These are phyloP conservation scores for Cruciata laevipes DNA, from an alignment of 257 asterid species.

Conservation along the genomic window DNA sequence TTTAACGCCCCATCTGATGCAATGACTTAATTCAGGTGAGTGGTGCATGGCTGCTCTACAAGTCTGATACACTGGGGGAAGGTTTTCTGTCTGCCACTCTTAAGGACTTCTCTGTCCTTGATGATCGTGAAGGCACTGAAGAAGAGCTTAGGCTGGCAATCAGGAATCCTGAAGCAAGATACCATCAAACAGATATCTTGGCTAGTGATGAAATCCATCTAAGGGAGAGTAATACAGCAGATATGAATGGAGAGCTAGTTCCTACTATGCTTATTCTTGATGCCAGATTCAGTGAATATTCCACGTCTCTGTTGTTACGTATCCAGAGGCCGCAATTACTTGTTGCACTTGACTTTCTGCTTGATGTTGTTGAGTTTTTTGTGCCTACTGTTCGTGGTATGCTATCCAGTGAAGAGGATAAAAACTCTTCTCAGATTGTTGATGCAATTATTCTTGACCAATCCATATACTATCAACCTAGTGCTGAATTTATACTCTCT, in stretches of 20 bases:
- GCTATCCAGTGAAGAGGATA: slow-evolving; percentile 51
- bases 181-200: slow-evolving; percentile 31
- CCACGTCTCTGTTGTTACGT: slow-evolving; percentile 58
- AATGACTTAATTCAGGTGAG: slow-evolving; percentile 51
- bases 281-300: slow-evolving; percentile 58
- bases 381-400: slow-evolving; percentile 84
- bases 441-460: slow-evolving; percentile 77
- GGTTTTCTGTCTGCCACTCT: slow-evolving; percentile 77
- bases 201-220: slow-evolving; percentile 26
- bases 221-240: slow-evolving; percentile 24
- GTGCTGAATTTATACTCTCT: slow-evolving; percentile 55
- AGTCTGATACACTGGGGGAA: slow-evolving; percentile 62
- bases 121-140: slow-evolving; percentile 87
- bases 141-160: slow-evolving; percentile 91
- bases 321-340: slow-evolving; percentile 97
- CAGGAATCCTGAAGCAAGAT: slow-evolving; percentile 61
- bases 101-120: slow-evolving; percentile 73
- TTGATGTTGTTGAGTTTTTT: slow-evolving; percentile 85
- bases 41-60: slow-evolving; percentile 84
- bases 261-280: slow-evolving; percentile 89
- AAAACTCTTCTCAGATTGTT: slow-evolving; percentile 38
- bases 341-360: slow-evolving; percentile 91
- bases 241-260: slow-evolving; percentile 35
- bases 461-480: slow-evolving; percentile 56
- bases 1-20: not conserved